Evolutionary conservation across 1,284 basidiomycete species (phyloP).

Genomic region (Phylloboletellus chloephorus): DNA sequence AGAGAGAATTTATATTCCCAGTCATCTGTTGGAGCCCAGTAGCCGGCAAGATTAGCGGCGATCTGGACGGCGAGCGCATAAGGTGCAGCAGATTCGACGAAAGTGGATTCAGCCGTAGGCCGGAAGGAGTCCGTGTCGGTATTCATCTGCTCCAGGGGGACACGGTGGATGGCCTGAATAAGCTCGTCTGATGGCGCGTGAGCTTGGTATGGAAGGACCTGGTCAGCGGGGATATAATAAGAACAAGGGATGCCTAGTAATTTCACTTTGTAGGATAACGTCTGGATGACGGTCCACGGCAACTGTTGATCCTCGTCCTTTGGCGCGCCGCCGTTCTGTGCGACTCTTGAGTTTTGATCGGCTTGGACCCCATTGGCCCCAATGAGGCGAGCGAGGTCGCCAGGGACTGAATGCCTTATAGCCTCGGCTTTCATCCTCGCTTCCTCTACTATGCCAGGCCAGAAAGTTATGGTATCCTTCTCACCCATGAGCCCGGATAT

Average conservation of each 20-base stretch:
- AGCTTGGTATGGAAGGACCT: slow-evolving; percentile 67
- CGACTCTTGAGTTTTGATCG: background rate
- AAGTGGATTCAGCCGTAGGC: slow-evolving; percentile 36
- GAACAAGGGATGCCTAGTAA: slow-evolving; percentile 52
- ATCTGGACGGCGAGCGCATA: slow-evolving; percentile 67
- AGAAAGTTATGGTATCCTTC: slow-evolving; percentile 50
- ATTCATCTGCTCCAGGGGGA: slow-evolving; percentile 43
- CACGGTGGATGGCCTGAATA: slow-evolving; percentile 42
- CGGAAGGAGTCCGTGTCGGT: slow-evolving; percentile 46
- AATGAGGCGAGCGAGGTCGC: slow-evolving; percentile 8
- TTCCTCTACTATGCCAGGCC: slow-evolving; percentile 69
- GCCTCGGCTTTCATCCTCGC: slow-evolving; percentile 41
- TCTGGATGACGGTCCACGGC: slow-evolving; percentile 57
- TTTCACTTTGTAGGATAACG: slow-evolving; percentile 55
- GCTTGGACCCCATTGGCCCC: slow-evolving; percentile 1
- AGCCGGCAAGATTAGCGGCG: slow-evolving; percentile 50
- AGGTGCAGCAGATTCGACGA: slow-evolving; percentile 48
- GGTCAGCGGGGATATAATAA: slow-evolving; percentile 44
- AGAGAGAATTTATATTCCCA: slow-evolving; percentile 54
- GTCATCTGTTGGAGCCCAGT: slow-evolving; percentile 67
- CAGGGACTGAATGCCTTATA: slow-evolving; percentile 11
- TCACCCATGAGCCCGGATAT: slow-evolving; percentile 40
- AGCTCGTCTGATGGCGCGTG: slow-evolving; percentile 49
- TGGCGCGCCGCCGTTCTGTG: slow-evolving; percentile 10
- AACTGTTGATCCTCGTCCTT: slow-evolving; percentile 20